phyloP scores from a whole-genome alignment of 164 flowering plant genomes.

The Saururus chinensis region DNA sequence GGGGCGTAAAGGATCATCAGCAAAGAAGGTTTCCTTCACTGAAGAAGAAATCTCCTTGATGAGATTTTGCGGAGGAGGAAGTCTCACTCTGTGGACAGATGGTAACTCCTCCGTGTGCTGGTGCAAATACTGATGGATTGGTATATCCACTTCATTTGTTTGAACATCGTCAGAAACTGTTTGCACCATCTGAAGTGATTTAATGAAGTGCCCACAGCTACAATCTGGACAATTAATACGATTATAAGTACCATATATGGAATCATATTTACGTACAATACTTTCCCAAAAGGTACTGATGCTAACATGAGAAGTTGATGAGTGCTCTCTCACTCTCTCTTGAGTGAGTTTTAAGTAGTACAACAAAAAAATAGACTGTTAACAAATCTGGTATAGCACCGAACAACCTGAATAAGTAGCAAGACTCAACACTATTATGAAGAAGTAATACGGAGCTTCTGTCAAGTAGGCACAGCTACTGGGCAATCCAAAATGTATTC shows the following conservation, averaged over 20 bases:
- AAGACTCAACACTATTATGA: background rate
- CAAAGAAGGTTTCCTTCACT: slow-evolving; percentile 58
- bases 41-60: slow-evolving; percentile 33
- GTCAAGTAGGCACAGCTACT: background rate
- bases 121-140: slow-evolving; percentile 25
- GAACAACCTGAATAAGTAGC: background rate
- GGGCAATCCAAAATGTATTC: background rate
- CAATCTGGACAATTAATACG: background rate
- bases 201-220: background rate
- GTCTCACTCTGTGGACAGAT: slow-evolving; percentile 48
- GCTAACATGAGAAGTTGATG: background rate
- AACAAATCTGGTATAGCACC: background rate
- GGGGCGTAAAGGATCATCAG: slow-evolving; percentile 65
- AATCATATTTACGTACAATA: background rate
- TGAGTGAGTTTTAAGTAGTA: no score
- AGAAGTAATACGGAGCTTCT: background rate
- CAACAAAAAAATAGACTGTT: background rate
- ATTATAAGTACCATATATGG: background rate
- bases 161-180: slow-evolving; percentile 20
- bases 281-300: no score
- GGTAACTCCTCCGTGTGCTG: slow-evolving; percentile 12
- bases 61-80: slow-evolving; percentile 50
- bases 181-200: slow-evolving; percentile 20
- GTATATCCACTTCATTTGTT: slow-evolving; percentile 26
- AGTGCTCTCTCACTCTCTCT: background rate